A percentile compares a stretch with the other conserved stretches of the same genome.
Conservation (phyloP, 768 basidiomycete genomes). For the Artomyces pyxidatus region DNA sequence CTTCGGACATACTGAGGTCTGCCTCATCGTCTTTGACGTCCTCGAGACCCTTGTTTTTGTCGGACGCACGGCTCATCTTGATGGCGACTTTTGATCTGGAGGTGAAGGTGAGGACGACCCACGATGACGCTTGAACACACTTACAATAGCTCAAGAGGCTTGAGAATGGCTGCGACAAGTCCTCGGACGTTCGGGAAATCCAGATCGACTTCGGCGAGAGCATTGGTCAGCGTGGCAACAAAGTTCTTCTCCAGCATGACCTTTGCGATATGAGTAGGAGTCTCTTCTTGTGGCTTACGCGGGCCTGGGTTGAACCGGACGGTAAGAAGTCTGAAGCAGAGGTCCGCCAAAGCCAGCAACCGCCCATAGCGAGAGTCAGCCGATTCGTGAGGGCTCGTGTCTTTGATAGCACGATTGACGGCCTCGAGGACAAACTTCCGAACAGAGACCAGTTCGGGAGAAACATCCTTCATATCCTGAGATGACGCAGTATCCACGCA, state of each 20-base stretch:
- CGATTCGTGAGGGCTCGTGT: constrained; percentile 48
- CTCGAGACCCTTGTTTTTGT: constrained; percentile 52
- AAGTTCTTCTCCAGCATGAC: constrained; percentile 98
- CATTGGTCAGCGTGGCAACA: constrained; percentile 79
- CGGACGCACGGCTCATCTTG: constrained; percentile 84
- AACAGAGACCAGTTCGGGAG: constrained; percentile 76
- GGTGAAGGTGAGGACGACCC: neutral
- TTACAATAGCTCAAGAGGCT: constrained; percentile 85
- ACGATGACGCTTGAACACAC: constrained; percentile 24
- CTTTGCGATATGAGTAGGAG: constrained; percentile 89
- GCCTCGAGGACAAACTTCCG: constrained; percentile 89
- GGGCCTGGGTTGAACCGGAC: constrained; percentile 55
- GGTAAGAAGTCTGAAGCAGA: constrained; percentile 82
- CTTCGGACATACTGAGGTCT: constrained; percentile 41
- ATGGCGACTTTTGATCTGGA: constrained; percentile 90
- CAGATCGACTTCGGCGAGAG: constrained; percentile 87
- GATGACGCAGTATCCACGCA: constrained; percentile 74
- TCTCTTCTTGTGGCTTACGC: constrained; percentile 54
- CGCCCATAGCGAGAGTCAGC: constrained; percentile 78
- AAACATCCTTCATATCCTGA: constrained; percentile 67
- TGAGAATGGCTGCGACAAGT: constrained; percentile 79
- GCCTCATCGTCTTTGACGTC: constrained; percentile 35
- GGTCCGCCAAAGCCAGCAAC: constrained; percentile 75
- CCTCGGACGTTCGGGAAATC: constrained; percentile 89
- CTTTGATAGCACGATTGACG: constrained; percentile 80